Conservation (phyloP, 257 asterid genomes). For the Salvia rosmarinus region DNA sequence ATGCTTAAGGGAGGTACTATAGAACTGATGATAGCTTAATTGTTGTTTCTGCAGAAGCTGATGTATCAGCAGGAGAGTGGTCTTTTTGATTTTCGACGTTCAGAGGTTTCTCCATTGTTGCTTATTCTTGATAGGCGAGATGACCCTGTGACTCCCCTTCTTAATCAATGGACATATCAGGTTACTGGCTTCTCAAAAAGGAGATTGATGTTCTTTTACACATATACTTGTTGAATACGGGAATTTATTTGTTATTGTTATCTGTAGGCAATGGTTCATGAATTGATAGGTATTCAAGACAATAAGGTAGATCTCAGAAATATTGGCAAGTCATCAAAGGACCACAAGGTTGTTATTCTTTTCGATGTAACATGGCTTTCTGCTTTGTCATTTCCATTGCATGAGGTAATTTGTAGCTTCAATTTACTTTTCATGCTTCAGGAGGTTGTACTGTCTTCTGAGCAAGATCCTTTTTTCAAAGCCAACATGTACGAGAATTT, state of each 20-base stretch:
- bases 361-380: conserved; percentile 18
- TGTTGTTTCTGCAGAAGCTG: conserved; percentile 66
- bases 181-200: conserved; percentile 40
- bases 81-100: conserved; percentile 88
- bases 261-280: conserved; percentile 94
- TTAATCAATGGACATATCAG: conserved; percentile 99
- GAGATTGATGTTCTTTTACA: conserved; percentile 1
- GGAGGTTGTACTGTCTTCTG: conserved; percentile 97
- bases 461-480: conserved; percentile 96
- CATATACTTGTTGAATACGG: conserved; percentile 7
- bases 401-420: conserved; percentile 31
- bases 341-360: conserved; percentile 72
- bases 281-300: conserved; percentile 90
- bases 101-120: conserved; percentile 92
- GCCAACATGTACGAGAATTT: conserved; percentile 89
- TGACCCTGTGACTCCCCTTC: conserved; percentile 93
- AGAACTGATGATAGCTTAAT: conserved; percentile 35
- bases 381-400: conserved; percentile 23
- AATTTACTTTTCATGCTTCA: conserved; percentile 39
- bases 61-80: conserved; percentile 99
- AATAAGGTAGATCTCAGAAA: conserved; percentile 84
- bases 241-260: conserved; percentile 35
- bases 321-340: conserved; percentile 68
- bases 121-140: conserved; percentile 90
- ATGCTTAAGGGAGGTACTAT: not conserved